Percentiles rank a stretch among this genome's conserved stretches.
Evolutionary conservation across 768 basidiomycete species (phyloP).

Genomic region (Guyanaporus albipodus): DNA sequence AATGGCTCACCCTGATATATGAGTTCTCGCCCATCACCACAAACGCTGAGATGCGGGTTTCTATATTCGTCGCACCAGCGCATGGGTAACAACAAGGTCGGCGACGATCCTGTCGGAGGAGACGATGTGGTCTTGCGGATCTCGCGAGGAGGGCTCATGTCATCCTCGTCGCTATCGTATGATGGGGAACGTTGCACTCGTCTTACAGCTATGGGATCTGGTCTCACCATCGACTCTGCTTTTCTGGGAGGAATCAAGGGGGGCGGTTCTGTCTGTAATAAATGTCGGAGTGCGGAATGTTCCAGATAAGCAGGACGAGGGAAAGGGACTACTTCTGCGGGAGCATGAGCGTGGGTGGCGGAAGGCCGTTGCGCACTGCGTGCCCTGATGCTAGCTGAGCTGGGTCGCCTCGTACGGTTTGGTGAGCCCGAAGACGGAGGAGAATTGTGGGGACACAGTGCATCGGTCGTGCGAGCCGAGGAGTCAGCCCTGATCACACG

Average conservation of each 20-base stretch:
- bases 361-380: slow-evolving; percentile 24
- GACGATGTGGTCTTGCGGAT: slow-evolving; percentile 25
- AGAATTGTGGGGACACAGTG: slow-evolving; percentile 35
- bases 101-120: slow-evolving; percentile 26
- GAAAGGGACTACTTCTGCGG: slow-evolving; percentile 40
- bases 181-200: slow-evolving; percentile 37
- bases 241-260: slow-evolving; percentile 39
- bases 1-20: slow-evolving; percentile 56
- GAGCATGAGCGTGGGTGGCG: slow-evolving; percentile 28
- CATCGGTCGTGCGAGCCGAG: slow-evolving; percentile 39
- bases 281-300: slow-evolving; percentile 66
- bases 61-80: slow-evolving; percentile 75
- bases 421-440: slow-evolving; percentile 42
- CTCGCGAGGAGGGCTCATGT: slow-evolving; percentile 48
- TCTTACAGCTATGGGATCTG: slow-evolving; percentile 18
- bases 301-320: slow-evolving; percentile 73
- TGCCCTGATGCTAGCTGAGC: slow-evolving; percentile 32
- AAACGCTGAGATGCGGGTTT: slow-evolving; percentile 54
- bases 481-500: slow-evolving; percentile 62
- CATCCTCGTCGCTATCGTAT: slow-evolving; percentile 68
- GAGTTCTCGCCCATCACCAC: slow-evolving; percentile 69
- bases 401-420: slow-evolving; percentile 45
- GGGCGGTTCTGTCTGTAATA: slow-evolving; percentile 53
- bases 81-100: slow-evolving; percentile 60
- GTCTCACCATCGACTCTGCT: slow-evolving; percentile 27